A percentile compares a stretch with the other conserved stretches of the same genome.
Evolutionary conservation across 2,329 filamentous ascomycete species (phyloP).

Genomic region (Elsinoe arachidis): DNA sequence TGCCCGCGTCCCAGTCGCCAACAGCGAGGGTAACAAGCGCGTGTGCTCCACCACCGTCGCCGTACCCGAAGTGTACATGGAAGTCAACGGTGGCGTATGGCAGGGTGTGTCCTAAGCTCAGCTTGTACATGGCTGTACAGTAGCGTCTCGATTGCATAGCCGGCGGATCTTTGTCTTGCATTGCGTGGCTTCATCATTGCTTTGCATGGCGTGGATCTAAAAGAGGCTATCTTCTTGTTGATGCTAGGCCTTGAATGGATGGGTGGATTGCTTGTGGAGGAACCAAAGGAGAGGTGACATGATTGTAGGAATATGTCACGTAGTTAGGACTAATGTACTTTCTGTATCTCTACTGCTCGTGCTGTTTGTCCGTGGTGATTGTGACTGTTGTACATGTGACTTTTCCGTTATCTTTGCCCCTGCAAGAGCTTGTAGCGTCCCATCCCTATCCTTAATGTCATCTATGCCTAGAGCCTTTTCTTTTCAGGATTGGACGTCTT

Average conservation of each 20-base stretch:
- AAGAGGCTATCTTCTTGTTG: conserved; percentile 7
- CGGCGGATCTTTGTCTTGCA: neutral
- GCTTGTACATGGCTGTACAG: neutral
- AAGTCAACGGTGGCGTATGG: conserved; percentile 8
- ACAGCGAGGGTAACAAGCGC: conserved; percentile 27
- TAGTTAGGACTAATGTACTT: conserved; percentile 10
- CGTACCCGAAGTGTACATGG: conserved; percentile 11
- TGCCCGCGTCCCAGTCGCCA: conserved; percentile 23
- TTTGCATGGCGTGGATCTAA: conserved; percentile 6
- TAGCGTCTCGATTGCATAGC: neutral
- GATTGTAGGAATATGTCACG: conserved; percentile 9
- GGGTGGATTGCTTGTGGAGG: neutral
- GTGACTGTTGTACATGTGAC: neutral
- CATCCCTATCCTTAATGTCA: too few relatives aligned
- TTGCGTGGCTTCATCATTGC: neutral
- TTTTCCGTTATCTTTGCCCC: too few relatives aligned
- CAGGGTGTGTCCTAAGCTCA: conserved; percentile 4
- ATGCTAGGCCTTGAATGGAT: conserved; percentile 2
- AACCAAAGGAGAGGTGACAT: neutral
- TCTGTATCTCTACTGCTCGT: neutral
- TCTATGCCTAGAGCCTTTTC: too few relatives aligned
- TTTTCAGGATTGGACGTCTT: too few relatives aligned
- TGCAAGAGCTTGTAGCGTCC: too few relatives aligned
- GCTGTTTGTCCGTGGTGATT: neutral
- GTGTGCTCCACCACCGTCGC: conserved; percentile 23